Base-by-base conservation (phyloP, 2,329 filamentous ascomycete genomes). In the Septoria linicola region DNA sequence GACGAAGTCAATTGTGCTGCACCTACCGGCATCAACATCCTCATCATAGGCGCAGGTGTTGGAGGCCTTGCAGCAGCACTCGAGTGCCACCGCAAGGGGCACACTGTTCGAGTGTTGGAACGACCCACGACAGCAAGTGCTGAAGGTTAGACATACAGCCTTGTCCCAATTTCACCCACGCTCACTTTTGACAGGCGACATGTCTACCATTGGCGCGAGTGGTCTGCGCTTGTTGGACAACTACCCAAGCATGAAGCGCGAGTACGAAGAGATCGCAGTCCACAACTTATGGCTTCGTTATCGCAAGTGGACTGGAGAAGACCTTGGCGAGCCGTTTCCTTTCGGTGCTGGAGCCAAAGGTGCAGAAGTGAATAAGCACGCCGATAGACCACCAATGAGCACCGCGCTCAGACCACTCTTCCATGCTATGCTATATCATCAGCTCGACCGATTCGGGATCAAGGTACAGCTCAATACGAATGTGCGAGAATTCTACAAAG, bases 401-500 rank as follows among this genome's bases (percentile, higher is more conserved):
- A 57, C 50, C 1, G 57, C 54, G n/a, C 42, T 57, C 8, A 43
- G 58, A 5, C 55, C 53, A 7, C 35, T 53, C 6, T 60, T 59
- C 19, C 57, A 60, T 42, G 51, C 40, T 16, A 58, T 60, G 55
- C 49, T 61, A 3, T 57, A 59, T 30, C 43, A 56, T 35, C 55
- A 61, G 27, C 49, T 59, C 13, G 45, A 59, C 25, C 45, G 59
- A 7, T 62, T 57, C 23, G 56, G 54, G 5, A 59, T 59, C n/a
- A 8, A 52, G 30, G 41, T 60, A 19, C 31, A 36, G 8, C 59
- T 52, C 31, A 49, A 37, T 19, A 42, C 54, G 49, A 41, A 49
- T 8, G 70, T 76, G 8, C 63, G 72, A 11, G 72, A 74, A 40
- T 76, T 75, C 61, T 73, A 68, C 42, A 73, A 76, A 57, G 71